These are phyloP conservation scores for Pseudonectria foliicola DNA, from an alignment of 2,329 filamentous ascomycete species.

Conservation along the genomic window DNA sequence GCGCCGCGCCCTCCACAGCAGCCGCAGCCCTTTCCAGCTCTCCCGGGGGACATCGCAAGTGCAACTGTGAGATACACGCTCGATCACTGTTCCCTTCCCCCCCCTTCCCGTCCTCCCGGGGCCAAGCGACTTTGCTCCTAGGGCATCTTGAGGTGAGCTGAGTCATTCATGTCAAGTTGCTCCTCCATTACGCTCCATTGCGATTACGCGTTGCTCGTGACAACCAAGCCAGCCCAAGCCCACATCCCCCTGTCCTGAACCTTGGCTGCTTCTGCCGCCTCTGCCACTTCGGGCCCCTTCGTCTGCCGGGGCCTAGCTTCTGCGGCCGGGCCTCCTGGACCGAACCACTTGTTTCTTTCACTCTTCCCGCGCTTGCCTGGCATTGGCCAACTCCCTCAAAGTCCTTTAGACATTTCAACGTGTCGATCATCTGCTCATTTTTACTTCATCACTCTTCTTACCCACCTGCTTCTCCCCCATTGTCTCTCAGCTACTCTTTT, in stretches of 20 bases:
- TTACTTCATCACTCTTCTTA: conserved; percentile 1
- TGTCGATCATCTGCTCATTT: conserved; percentile 9
- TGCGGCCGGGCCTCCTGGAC: too few species aligned
- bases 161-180: conserved; percentile 26
- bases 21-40: too few species aligned
- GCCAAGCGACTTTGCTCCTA: background rate
- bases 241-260: too few species aligned
- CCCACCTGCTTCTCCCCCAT: conserved; percentile 8
- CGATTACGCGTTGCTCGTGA: conserved; percentile 25
- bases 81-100: too few species aligned
- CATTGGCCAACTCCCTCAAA: conserved; percentile 15
- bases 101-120: too few species aligned
- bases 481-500: conserved; percentile 5
- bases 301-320: too few species aligned
- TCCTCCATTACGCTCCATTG: conserved; percentile 17
- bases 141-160: conserved; percentile 26
- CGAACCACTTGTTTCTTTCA: conserved; percentile 20
- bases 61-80: too few species aligned
- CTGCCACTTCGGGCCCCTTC: too few species aligned
- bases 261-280: too few species aligned
- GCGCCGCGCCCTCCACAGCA: too few species aligned
- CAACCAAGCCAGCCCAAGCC: conserved; percentile 10
- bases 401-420: conserved; percentile 1
- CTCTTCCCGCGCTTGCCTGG: conserved; percentile 10
- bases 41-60: too few species aligned